Conservation (phyloP, 192 early-diverging fungal species). For the Funneliformis mosseae region DNA sequence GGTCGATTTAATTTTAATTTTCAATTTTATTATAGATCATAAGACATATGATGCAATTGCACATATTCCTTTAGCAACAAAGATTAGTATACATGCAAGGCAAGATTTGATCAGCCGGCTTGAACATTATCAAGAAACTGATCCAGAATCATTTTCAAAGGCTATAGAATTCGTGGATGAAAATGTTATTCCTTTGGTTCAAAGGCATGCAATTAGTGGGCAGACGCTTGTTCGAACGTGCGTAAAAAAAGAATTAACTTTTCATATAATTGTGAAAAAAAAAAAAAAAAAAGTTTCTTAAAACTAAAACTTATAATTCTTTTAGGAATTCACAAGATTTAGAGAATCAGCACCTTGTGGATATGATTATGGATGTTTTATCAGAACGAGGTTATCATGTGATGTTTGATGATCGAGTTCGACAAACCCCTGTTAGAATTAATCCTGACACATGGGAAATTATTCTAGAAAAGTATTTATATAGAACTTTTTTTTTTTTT, state of each 20-base stretch:
- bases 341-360: slow-evolving; percentile 49
- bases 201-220: slow-evolving; percentile 58
- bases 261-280: neutral
- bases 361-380: slow-evolving; percentile 59
- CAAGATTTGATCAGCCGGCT: slow-evolving; percentile 59
- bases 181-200: slow-evolving; percentile 50
- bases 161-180: slow-evolving; percentile 55
- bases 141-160: slow-evolving; percentile 46
- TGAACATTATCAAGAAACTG: slow-evolving; percentile 56
- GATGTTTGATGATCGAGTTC: slow-evolving; percentile 53
- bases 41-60: slow-evolving; percentile 60
- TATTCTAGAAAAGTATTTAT: slow-evolving; percentile 48
- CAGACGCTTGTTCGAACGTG: slow-evolving; percentile 59
- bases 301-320: neutral
- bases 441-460: slow-evolving; percentile 54
- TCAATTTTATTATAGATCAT: slow-evolving; percentile 34
- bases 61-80: slow-evolving; percentile 59
- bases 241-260: neutral
- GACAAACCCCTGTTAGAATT: slow-evolving; percentile 51
- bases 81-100: slow-evolving; percentile 60
- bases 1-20: neutral
- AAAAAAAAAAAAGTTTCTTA: neutral
- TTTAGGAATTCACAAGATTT: slow-evolving; percentile 48
- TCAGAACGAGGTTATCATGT: slow-evolving; percentile 62
- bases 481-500: neutral